Conservation (phyloP, 2,329 filamentous ascomycete species). For the Nannizzia gypsea region DNA sequence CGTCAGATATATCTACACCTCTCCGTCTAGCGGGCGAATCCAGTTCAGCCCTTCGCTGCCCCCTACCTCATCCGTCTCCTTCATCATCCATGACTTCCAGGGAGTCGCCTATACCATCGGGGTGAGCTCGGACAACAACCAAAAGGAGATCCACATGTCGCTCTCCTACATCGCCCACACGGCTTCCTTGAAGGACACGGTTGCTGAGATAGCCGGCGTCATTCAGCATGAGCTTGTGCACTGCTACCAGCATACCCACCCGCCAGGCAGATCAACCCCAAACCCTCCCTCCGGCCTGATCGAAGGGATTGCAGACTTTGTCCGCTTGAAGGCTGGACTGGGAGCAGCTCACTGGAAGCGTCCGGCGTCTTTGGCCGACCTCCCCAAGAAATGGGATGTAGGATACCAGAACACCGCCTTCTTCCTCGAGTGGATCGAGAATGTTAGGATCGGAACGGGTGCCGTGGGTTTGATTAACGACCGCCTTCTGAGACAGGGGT, state of each 20-base stretch:
- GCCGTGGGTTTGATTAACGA: slow-evolving; percentile 50
- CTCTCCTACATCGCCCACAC: slow-evolving; percentile 54
- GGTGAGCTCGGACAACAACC: slow-evolving; percentile 63
- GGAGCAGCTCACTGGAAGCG: slow-evolving; percentile 73
- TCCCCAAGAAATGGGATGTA: slow-evolving; percentile 61
- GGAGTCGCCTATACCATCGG: slow-evolving; percentile 87
- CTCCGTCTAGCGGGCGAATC: slow-evolving; percentile 16
- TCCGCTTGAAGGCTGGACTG: slow-evolving; percentile 61
- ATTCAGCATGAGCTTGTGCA: slow-evolving; percentile 89
- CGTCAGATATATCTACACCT: slow-evolving; percentile 57
- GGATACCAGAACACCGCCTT: slow-evolving; percentile 88
- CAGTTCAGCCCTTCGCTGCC: slow-evolving; percentile 34
- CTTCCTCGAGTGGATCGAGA: slow-evolving; percentile 78
- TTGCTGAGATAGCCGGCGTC: slow-evolving; percentile 64
- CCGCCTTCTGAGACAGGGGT: slow-evolving; percentile 26
- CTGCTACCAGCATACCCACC: slow-evolving; percentile 73
- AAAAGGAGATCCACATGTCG: slow-evolving; percentile 88
- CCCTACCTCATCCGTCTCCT: slow-evolving; percentile 71
- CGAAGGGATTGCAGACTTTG: slow-evolving; percentile 89
- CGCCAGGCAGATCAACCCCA: slow-evolving; percentile 22
- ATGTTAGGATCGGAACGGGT: slow-evolving; percentile 51
- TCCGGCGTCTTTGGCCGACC: slow-evolving; percentile 34
- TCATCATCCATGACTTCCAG: slow-evolving; percentile 65
- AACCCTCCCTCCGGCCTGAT: slow-evolving; percentile 59
- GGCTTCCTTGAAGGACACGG: slow-evolving; percentile 18